Evolutionary conservation across 306 rosid species (phyloP).

Genomic region (Prunus dulcis): DNA sequence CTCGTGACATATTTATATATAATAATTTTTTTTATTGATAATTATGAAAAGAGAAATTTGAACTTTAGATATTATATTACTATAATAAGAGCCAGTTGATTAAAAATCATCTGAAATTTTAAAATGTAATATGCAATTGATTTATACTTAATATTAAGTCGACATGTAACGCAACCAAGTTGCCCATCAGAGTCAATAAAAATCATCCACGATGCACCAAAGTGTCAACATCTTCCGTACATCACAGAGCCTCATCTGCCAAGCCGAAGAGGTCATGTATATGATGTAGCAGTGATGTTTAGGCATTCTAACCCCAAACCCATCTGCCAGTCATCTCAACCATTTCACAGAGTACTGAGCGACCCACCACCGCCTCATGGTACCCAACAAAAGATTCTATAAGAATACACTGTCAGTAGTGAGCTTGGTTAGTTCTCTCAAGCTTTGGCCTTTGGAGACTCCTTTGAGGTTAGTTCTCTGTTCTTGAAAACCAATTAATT

Average conservation of each 20-base stretch:
- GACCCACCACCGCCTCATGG: conserved; percentile 18
- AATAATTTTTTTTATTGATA: too few relatives aligned
- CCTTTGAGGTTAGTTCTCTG: conserved; percentile 9
- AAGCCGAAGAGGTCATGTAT: background rate
- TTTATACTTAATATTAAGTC: background rate
- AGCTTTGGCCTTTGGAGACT: background rate
- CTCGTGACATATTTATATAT: too few relatives aligned
- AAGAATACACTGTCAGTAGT: background rate
- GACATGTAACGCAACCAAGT: background rate
- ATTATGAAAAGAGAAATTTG: too few relatives aligned
- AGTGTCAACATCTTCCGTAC: conserved; percentile 10
- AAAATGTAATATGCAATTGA: too few relatives aligned
- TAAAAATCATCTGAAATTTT: too few relatives aligned
- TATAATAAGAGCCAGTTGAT: too few relatives aligned
- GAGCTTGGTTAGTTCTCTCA: background rate
- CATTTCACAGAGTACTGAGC: background rate
- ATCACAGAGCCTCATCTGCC: background rate
- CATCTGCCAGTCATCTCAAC: conserved; percentile 8
- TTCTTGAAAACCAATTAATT: background rate
- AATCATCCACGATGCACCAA: conserved; percentile 6
- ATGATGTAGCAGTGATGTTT: background rate
- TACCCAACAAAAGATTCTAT: conserved; percentile 11
- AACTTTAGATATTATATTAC: too few relatives aligned
- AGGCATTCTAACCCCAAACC: background rate
- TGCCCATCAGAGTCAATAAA: background rate